Conservation (phyloP, 1,284 basidiomycete species). For the Ganoderma lingzhi region DNA sequence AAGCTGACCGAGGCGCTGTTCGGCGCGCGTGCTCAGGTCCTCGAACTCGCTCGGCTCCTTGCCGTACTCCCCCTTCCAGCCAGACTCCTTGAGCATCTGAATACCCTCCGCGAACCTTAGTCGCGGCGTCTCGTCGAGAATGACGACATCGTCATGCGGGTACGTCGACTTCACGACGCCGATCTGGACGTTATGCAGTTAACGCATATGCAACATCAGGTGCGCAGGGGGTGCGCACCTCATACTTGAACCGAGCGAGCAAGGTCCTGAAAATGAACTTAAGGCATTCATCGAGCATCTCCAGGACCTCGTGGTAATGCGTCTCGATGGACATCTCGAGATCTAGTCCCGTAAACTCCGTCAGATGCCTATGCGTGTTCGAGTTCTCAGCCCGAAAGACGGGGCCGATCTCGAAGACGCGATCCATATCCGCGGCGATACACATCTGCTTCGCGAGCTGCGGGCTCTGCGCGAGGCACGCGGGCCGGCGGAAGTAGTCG, state of each 20-base stretch:
- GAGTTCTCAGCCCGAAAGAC: slow-evolving; percentile 81
- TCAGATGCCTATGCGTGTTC: slow-evolving; percentile 78
- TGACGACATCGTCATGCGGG: slow-evolving; percentile 59
- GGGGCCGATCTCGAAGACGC: slow-evolving; percentile 77
- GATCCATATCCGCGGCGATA: slow-evolving; percentile 76
- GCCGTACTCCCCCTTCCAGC: slow-evolving; percentile 55
- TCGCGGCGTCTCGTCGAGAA: slow-evolving; percentile 58
- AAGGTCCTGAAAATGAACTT: slow-evolving; percentile 49
- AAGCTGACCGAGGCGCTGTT: slow-evolving; percentile 67
- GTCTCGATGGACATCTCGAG: slow-evolving; percentile 77
- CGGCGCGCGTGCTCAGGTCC: slow-evolving; percentile 56
- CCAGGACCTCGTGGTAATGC: slow-evolving; percentile 67
- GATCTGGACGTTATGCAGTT: slow-evolving; percentile 44
- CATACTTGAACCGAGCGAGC: slow-evolving; percentile 45
- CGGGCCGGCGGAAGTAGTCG: slow-evolving; percentile 70
- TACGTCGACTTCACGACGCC: slow-evolving; percentile 65
- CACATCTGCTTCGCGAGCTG: slow-evolving; percentile 83
- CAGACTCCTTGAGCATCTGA: slow-evolving; percentile 58
- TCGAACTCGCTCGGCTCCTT: slow-evolving; percentile 57
- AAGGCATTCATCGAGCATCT: slow-evolving; percentile 50
- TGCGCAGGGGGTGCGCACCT: slow-evolving; percentile 32
- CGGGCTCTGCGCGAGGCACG: slow-evolving; percentile 76
- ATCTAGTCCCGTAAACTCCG: slow-evolving; percentile 79
- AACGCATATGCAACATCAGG: background rate
- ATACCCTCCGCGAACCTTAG: slow-evolving; percentile 68